These are phyloP conservation scores for Lactarius indigo DNA, from an alignment of 768 basidiomycete species.

Conservation along the genomic window DNA sequence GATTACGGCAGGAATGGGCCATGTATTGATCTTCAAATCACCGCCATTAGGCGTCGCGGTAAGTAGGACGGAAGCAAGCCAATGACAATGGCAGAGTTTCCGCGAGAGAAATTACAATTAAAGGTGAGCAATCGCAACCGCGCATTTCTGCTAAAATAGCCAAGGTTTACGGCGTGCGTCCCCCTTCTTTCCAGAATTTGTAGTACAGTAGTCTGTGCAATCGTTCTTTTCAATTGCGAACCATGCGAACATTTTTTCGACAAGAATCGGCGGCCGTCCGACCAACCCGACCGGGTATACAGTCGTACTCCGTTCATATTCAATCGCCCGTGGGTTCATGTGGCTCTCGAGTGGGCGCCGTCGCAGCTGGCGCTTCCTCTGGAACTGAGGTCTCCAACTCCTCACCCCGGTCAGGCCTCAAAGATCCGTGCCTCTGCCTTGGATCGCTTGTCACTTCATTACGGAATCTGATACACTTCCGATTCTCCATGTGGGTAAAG, in stretches of 20 bases:
- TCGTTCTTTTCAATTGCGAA: slow-evolving; percentile 19
- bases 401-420: neutral
- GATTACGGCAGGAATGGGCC: slow-evolving; percentile 17
- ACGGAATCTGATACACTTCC: slow-evolving; percentile 27
- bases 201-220: neutral
- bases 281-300: neutral
- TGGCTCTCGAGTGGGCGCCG: neutral
- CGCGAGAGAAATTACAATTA: slow-evolving; percentile 9
- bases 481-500: slow-evolving; percentile 26
- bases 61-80: neutral
- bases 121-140: slow-evolving; percentile 4
- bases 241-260: slow-evolving; percentile 5
- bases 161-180: slow-evolving; percentile 23
- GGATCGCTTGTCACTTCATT: slow-evolving; percentile 23
- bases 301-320: neutral
- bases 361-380: neutral
- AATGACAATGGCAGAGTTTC: neutral
- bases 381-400: neutral
- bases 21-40: slow-evolving; percentile 16
- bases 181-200: slow-evolving; percentile 23
- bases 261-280: slow-evolving; percentile 11
- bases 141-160: slow-evolving; percentile 11
- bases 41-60: slow-evolving; percentile 16
- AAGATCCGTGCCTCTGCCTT: neutral
- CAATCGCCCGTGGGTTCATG: neutral